Evolutionary conservation across 306 rosid species (phyloP), one percentile per base, ranked within the genome.

Genomic region (Oemleria cerasiformis): DNA sequence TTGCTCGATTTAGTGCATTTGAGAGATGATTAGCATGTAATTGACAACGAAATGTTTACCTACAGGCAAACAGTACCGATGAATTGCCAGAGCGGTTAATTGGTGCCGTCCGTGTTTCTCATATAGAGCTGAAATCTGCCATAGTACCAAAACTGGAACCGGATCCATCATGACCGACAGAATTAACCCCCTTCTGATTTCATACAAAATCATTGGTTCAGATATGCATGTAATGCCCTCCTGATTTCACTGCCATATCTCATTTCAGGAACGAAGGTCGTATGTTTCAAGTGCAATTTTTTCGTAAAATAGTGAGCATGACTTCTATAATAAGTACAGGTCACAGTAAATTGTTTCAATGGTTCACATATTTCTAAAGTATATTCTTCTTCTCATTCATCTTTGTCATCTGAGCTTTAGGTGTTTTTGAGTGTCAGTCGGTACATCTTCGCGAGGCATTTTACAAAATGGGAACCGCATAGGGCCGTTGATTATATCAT

Each of bases 21-120:
- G 60, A 51, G 59, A 45, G 36, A 19, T 48, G 19, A 13, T 68
- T 68, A 21, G 20, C n/a, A 17, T 54, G 40, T 40, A 41, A 36
- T 8, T 77, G 51, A 66, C 67, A 21, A 5, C 8, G 51, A 71
- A 79, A 54, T 73, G 38, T 9, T 83, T 81, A 80, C 70, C 68
- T 81, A 15, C 83, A 94, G 99, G 99, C 88, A 84, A 94, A 91
- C 77, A 82, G 86, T 13, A 65, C 88, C 25, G 92, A 86, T 81
- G 99, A 94, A 86, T 87, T 94, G 76, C 97, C 99, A 2, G 99
- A 94, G 82, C 81, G 92, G 85, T 90, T 94, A 66, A 84, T 94
- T 67, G 97, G 99, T 53, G 99, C 99, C 10, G 96, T 91, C 70
- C 97, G 99, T 5, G 66, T 91, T 67, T 91, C 97, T 67, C 99